A percentile compares a stretch with the other conserved stretches of the same genome.
Evolutionary conservation across 176 grass and related monocot genomes (phyloP).

Genomic region (Zea luxurians): DNA sequence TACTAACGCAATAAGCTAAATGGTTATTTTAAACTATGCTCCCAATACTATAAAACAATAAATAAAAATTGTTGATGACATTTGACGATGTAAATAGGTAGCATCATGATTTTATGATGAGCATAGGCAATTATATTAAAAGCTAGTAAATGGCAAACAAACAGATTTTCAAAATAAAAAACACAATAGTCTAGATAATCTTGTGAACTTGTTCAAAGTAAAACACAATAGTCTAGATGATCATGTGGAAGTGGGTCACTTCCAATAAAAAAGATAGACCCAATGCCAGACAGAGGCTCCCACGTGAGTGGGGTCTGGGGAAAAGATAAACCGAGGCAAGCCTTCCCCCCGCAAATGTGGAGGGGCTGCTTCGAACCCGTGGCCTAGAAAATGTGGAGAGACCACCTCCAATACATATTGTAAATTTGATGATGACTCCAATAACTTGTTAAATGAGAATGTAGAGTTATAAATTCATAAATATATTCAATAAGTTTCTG

Average conservation of each 20-base stretch:
- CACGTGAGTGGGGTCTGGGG: too few species aligned
- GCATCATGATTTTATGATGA: neutral
- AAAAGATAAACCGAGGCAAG: too few species aligned
- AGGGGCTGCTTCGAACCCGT: too few species aligned
- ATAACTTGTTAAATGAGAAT: constrained; percentile 8
- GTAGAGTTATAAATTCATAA: neutral
- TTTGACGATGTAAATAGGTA: neutral
- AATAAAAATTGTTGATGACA: neutral
- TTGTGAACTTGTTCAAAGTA: neutral
- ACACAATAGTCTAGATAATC: neutral
- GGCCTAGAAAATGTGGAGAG: too few species aligned
- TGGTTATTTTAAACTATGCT: neutral
- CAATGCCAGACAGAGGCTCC: too few species aligned
- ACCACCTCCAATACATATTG: neutral
- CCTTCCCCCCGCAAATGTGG: too few species aligned
- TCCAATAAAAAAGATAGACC: neutral
- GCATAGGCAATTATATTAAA: neutral
- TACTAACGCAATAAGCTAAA: neutral
- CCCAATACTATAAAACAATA: neutral
- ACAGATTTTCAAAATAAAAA: constrained; percentile 3
- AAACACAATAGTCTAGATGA: neutral
- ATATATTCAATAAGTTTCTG: neutral
- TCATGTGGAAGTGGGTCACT: neutral
- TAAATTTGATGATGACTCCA: neutral
- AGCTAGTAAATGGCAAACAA: neutral